These are phyloP conservation scores for Paecilomyces sp. DNA, from an alignment of 2,329 filamentous ascomycete genomes.

Conservation along the genomic window DNA sequence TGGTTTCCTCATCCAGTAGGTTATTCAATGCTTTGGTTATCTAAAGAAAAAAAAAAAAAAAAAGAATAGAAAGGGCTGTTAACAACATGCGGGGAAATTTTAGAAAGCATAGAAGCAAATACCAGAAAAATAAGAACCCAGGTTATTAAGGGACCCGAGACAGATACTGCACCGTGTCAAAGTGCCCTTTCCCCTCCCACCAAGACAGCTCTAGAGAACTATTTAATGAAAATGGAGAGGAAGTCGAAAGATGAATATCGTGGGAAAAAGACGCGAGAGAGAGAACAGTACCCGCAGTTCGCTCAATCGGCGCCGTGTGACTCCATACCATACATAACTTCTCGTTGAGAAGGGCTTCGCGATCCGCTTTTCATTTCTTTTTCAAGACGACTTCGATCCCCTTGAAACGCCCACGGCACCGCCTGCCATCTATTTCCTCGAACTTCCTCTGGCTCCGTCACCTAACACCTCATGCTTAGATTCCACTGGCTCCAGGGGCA, in stretches of 20 bases:
- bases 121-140: not conserved
- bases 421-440: not conserved
- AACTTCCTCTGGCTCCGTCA: not conserved
- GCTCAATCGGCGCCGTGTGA: not conserved
- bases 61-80: not conserved
- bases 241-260: constrained; percentile 7
- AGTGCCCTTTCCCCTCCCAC: not conserved
- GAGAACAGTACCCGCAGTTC: not conserved
- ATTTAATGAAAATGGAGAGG: not conserved
- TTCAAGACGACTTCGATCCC: not conserved
- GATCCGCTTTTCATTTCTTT: not conserved
- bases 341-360: not conserved
- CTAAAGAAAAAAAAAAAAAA: not conserved
- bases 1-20: not conserved
- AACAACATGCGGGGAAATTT: not conserved
- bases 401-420: constrained; percentile 1
- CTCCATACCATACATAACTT: not conserved
- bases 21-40: not conserved
- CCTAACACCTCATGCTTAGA: constrained; percentile 17
- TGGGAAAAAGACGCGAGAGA: not conserved
- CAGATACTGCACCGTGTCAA: not conserved
- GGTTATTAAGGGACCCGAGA: not conserved
- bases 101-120: not conserved
- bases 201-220: not conserved
- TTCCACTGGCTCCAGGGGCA: constrained; percentile 52